Evolutionary conservation across 257 asterid genomes (phyloP), one percentile per base, ranked within the genome.

Genomic region (Oldenlandia corymbosa): DNA sequence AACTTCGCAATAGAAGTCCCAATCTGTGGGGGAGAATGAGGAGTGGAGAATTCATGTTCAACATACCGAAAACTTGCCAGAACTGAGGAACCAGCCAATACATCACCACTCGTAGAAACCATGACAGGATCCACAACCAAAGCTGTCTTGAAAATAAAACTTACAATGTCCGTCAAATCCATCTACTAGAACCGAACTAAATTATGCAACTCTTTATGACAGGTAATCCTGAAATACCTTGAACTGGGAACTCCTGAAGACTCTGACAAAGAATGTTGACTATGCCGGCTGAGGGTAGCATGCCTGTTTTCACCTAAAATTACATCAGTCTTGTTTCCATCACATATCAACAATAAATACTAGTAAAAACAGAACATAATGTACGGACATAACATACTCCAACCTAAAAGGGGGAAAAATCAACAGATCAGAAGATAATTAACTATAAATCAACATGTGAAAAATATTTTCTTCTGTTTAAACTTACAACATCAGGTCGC

Each of bases 81-180:
- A 71, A 89, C 69, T 20, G 80, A 74, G 46, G 95, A 83, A 57
- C 91, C 95, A 51, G 91, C 90, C 73, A 91, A 76, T 68, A 79
- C 71, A 70, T 91, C 87, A 55, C 98, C 98, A 67, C 95, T 88
- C 26, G 99, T 92, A 71, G 99, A 87, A 45, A 92, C 91, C 97
- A 92, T 85, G 63, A 92, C 99, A 72, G 99, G 99, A 82, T 92
- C 99, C 72, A 89, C 99, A 78, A 92, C 96, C 80, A 92, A 67
- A 78, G 94, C 99, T 92, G 84, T 77, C 86, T 83, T 80, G 72
- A 77, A 27, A 21, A 51, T 10, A 68, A 80, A 77, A 75, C 55
- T 37, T 50, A 60, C 36, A 48, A 58, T 37, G 53, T 82, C 76
- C 78, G 65, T 60, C 28, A 67, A 67, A 57, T 23, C 74, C 13